Evolutionary conservation across 2,329 filamentous ascomycete species (phyloP), one percentile per base, ranked within the genome.

Genomic region (Acrocalymma vagum): DNA sequence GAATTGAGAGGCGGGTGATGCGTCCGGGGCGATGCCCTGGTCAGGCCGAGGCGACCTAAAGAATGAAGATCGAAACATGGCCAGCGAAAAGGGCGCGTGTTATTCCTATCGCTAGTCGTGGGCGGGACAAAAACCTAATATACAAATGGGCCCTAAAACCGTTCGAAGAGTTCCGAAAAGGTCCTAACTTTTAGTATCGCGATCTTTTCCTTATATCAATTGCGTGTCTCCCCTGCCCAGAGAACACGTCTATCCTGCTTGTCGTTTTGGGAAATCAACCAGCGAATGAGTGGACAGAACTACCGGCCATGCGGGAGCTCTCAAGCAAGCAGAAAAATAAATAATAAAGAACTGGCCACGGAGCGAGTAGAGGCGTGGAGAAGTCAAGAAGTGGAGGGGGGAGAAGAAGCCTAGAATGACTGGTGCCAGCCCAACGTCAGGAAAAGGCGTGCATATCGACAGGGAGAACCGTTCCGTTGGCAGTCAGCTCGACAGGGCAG

Each of bases 11-110:
- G 46, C 51, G 8, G 58, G 58, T 5, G 58, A 50, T 16, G 46
- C 58, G 26, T 50, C 57, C 40, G 60, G 52, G 14, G 56, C n/a
- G n/a, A n/a, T 51, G 38, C 54, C 53, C 27, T 63, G 59, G 31
- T 60, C 59, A 29, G 58, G 62, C 38, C 60, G 58, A 17, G 65
- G 65, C 7, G 66, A 68, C 58, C 63, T 53, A 40, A 58, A 55
- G 26, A 68, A 62, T 29, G 60, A 55, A 41, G 63, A 62, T 29
- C 62, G 48, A 52, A 65, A 65, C 64, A 68, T 68, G 31, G 35
- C 55, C 40, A 33, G n/a, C n/a, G n/a, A n/a, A n/a, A n/a, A n/a
- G n/a, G n/a, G n/a, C n/a, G n/a, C n/a, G n/a, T n/a, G n/a, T n/a
- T n/a, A n/a, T n/a, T n/a, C n/a, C n/a, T n/a, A n/a, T n/a, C n/a